These are phyloP conservation scores for Otatea glauca DNA, from an alignment of 176 grass and related monocot genomes.

Conservation along the genomic window DNA sequence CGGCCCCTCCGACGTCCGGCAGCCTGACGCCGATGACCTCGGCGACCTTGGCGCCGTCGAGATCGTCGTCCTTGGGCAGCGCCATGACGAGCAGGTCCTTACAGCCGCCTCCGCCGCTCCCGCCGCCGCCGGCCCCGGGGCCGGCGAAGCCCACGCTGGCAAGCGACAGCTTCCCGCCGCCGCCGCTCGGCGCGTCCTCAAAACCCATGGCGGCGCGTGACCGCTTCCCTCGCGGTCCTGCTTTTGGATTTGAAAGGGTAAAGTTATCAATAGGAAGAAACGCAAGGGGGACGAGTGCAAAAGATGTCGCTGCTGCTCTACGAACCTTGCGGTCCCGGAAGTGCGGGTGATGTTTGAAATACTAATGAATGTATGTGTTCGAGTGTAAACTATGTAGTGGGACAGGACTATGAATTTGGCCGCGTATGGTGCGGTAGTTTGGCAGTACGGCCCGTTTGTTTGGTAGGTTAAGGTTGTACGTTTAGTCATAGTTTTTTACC, in stretches of 20 bases:
- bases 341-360: neutral
- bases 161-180: constrained; percentile 36
- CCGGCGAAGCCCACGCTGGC: constrained; percentile 48
- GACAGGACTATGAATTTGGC: no score
- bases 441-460: no score
- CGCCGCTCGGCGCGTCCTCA: constrained; percentile 30
- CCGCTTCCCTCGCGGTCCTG: constrained; percentile 35
- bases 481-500: no score
- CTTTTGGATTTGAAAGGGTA: constrained; percentile 8
- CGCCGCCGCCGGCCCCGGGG: neutral
- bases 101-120: constrained; percentile 20
- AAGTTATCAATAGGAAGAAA: neutral
- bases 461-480: no score
- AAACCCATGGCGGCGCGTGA: constrained; percentile 45
- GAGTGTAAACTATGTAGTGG: neutral
- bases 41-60: constrained; percentile 49
- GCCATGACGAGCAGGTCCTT: constrained; percentile 61
- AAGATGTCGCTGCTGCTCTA: neutral
- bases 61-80: constrained; percentile 48
- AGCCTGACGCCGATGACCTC: constrained; percentile 43
- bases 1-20: constrained; percentile 45
- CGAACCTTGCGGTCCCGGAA: neutral
- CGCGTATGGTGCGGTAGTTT: no score
- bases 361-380: no score
- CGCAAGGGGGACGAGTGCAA: neutral